A percentile compares a stretch with the other conserved stretches of the same genome.
These are phyloP conservation scores for Sisymbrium altissimum DNA, from an alignment of 345 rosid species.

Conservation along the genomic window DNA sequence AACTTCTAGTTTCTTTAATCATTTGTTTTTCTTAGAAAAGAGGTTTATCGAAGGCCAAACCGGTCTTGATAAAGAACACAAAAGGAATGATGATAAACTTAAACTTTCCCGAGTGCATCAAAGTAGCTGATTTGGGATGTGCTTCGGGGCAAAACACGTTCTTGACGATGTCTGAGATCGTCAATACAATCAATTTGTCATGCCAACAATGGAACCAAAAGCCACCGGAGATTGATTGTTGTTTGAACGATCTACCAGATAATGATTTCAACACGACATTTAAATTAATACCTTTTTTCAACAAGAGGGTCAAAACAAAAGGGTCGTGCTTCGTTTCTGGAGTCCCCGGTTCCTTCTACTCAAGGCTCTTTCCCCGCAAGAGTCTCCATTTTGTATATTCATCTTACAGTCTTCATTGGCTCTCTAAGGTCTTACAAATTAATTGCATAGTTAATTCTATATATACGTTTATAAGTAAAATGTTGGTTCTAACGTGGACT, in stretches of 20 bases:
- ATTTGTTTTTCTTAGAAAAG: not conserved
- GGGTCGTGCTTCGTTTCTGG: not conserved
- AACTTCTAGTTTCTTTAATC: not conserved
- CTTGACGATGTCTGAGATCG: not conserved
- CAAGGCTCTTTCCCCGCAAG: not conserved
- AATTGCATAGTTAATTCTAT: not conserved
- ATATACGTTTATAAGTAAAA: not conserved
- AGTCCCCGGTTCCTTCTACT: not conserved
- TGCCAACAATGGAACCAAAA: not conserved
- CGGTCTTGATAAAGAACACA: not conserved
- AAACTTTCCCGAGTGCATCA: not conserved
- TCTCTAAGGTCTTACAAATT: not conserved
- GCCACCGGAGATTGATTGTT: not conserved
- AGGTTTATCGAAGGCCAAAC: not conserved
- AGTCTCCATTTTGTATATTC: not conserved
- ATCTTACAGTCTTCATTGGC: not conserved
- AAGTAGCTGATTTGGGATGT: not conserved
- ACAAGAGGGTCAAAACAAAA: not conserved
- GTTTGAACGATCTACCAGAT: not conserved
- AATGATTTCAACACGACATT: not conserved
- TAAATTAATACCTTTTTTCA: not conserved
- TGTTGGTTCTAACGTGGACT: not conserved
- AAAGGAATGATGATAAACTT: not conserved
- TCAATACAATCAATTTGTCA: not conserved
- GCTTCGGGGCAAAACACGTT: not conserved